Evolutionary conservation across 345 rosid genomes (phyloP), one percentile per base, ranked within the genome.

Genomic region (Turritis glabra): DNA sequence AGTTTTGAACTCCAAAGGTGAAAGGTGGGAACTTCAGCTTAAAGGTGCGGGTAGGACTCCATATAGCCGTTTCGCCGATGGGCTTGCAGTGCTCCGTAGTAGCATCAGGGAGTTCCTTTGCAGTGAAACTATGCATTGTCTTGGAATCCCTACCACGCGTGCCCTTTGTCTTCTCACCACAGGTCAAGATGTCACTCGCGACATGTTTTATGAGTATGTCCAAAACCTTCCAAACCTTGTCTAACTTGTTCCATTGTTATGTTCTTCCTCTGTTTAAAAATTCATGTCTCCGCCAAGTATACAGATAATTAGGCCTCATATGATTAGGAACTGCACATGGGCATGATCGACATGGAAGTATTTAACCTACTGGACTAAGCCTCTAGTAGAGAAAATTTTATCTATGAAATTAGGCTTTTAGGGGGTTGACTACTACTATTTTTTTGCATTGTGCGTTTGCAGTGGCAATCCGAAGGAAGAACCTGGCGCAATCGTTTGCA

Each of bases 121-220:
- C 79, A 90, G 98, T 77, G 99, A 92, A 84, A 85, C 89, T 33
- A 89, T 95, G 93, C 93, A 92, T 82, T 81, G 64, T 79, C 83
- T 95, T n/a, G 98, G 99, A 59, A 92, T 95, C 67, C 97, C 97
- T 15, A 95, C 96, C 26, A 95, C 98, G 17, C 96, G 98, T 76
- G 96, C 99, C 8, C 97, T 96, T 65, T 96, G 87, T 79, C 91
- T 92, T 53, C 92, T 88, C 78, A 87, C 91, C 8, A 96, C 98
- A 21, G 99, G 99, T 77, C 90, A 89, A 88, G 78, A 70, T 74
- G 99, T 92, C 52, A 80, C 89, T 41, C 93, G 98, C 47, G 99
- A 95, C 84, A 92, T 95, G 98, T 95, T 95, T 81, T 96, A 92
- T 63, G 97, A 96, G 99, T 96, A 92, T 43, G 98, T 87, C 67